phyloP scores from a whole-genome alignment of 306 rosid species.

The Quercus berberidifolia region DNA sequence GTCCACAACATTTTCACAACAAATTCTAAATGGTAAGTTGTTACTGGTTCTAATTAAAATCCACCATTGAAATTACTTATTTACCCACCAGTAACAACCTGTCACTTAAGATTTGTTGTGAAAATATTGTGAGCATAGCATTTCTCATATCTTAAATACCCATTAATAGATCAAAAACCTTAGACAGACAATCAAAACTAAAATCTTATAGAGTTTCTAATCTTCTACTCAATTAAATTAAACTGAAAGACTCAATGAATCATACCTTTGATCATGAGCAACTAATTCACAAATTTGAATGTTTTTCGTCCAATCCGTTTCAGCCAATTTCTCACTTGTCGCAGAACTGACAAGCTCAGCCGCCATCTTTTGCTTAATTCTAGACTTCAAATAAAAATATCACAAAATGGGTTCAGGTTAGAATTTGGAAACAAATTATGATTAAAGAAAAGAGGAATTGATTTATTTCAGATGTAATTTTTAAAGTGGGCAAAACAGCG shows the following conservation, averaged over 20 bases:
- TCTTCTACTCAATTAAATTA: neutral
- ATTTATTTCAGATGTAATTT: neutral
- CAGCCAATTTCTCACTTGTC: slow-evolving; percentile 72
- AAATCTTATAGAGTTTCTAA: neutral
- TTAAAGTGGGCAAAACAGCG: neutral
- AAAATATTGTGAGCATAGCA: too few species aligned
- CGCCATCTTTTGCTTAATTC: slow-evolving; percentile 57
- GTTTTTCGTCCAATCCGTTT: slow-evolving; percentile 84
- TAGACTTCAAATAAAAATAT: slow-evolving; percentile 19
- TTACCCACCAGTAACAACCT: too few species aligned
- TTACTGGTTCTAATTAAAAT: too few species aligned
- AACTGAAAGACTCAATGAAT: neutral
- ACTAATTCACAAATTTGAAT: slow-evolving; percentile 88
- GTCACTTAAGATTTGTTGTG: too few species aligned
- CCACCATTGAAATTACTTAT: too few species aligned
- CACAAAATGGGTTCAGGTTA: neutral
- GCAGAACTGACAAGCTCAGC: slow-evolving; percentile 81
- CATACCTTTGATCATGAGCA: slow-evolving; percentile 79
- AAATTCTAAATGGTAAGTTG: too few species aligned
- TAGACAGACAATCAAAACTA: neutral
- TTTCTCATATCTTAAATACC: neutral
- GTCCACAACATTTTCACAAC: too few species aligned
- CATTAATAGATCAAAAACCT: neutral
- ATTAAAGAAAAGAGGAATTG: neutral
- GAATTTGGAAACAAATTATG: slow-evolving; percentile 4